These are phyloP conservation scores for Phyllachora maydis DNA, from an alignment of 2,329 filamentous ascomycete species.

Conservation along the genomic window DNA sequence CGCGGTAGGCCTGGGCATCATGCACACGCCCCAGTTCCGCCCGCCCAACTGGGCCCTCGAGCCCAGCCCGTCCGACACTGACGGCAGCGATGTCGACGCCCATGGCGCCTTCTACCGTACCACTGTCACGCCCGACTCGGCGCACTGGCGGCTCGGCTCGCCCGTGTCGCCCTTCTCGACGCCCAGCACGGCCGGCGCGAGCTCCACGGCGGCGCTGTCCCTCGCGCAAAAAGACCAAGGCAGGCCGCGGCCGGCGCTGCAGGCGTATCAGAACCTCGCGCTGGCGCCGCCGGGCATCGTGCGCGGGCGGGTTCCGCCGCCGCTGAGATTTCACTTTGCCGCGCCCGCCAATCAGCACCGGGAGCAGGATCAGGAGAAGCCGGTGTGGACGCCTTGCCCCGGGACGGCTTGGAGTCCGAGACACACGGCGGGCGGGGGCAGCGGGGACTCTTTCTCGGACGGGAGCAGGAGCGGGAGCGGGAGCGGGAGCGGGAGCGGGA, in stretches of 20 bases:
- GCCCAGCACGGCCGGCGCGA: slow-evolving; percentile 1
- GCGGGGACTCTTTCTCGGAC: neutral
- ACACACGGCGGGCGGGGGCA: neutral
- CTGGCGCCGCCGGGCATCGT: slow-evolving; percentile 2
- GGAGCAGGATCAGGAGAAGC: slow-evolving; percentile 2
- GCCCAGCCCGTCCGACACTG: slow-evolving; percentile 2
- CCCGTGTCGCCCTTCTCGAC: slow-evolving; percentile 2
- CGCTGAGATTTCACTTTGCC: slow-evolving; percentile 8
- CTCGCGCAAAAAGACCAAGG: too few relatives aligned
- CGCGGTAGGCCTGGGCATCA: slow-evolving; percentile 1
- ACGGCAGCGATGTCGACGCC: slow-evolving; percentile 5
- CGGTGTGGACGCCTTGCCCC: slow-evolving; percentile 1
- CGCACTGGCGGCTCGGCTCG: slow-evolving; percentile 5
- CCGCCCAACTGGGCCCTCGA: slow-evolving; percentile 3
- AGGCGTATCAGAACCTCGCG: slow-evolving; percentile 3
- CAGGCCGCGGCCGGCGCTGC: too few relatives aligned
- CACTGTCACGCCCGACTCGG: slow-evolving; percentile 6
- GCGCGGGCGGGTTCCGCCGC: slow-evolving; percentile 4
- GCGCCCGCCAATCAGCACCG: slow-evolving; percentile 7
- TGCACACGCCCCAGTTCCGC: slow-evolving; percentile 5
- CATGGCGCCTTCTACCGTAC: slow-evolving; percentile 4
- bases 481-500: neutral
- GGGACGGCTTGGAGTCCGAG: neutral
- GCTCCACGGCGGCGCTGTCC: neutral
- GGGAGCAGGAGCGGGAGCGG: neutral